Evolutionary conservation across 148 eudicot genomes (phyloP).

Genomic region (Linanthus parryae): DNA sequence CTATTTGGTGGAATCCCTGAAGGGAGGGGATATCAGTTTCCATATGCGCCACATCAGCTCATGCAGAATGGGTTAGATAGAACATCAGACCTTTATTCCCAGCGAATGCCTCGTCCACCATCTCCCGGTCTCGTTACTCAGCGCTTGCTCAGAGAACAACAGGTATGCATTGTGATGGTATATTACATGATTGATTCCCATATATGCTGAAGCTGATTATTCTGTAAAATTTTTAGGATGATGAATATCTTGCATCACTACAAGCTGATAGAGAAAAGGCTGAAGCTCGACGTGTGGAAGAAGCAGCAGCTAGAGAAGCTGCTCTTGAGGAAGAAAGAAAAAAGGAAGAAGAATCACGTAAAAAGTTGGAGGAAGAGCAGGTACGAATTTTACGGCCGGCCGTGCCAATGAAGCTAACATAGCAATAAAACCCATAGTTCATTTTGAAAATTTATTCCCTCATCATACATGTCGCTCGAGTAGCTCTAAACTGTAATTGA

Average conservation of each 20-base stretch:
- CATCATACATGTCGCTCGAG: too few relatives aligned
- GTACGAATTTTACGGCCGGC: slow-evolving; percentile 21
- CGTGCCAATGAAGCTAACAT: neutral
- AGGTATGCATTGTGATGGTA: slow-evolving; percentile 46
- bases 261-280: slow-evolving; percentile 93
- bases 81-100: slow-evolving; percentile 21
- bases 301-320: slow-evolving; percentile 59
- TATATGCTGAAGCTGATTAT: slow-evolving; percentile 50
- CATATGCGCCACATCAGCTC: slow-evolving; percentile 51
- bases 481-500: too few relatives aligned
- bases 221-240: slow-evolving; percentile 48
- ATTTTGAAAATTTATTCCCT: too few relatives aligned
- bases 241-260: slow-evolving; percentile 84
- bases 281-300: slow-evolving; percentile 30
- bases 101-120: slow-evolving; percentile 68
- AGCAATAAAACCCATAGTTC: too few relatives aligned
- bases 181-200: neutral
- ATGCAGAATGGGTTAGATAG: slow-evolving; percentile 43
- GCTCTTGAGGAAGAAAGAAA: slow-evolving; percentile 60
- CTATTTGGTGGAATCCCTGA: slow-evolving; percentile 89
- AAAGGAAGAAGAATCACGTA: slow-evolving; percentile 60
- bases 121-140: slow-evolving; percentile 86
- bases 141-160: slow-evolving; percentile 81
- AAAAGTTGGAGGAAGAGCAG: slow-evolving; percentile 68
- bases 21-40: slow-evolving; percentile 45